A percentile compares a stretch with the other conserved stretches of the same genome.
Evolutionary conservation across 495 filamentous ascomycete genomes (phyloP).

Genomic region (Tuber indicum): DNA sequence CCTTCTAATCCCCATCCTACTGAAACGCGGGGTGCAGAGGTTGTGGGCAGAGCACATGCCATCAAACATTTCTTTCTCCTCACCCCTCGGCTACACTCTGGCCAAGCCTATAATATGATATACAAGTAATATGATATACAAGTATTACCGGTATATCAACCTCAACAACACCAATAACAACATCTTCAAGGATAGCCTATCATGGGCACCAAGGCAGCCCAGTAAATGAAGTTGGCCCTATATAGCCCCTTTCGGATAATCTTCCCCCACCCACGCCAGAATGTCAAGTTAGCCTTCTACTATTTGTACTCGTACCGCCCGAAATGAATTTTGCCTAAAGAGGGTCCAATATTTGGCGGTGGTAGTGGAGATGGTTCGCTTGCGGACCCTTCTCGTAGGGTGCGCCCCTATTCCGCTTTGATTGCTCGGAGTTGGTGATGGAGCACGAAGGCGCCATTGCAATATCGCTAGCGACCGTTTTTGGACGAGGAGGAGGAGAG

Average conservation of each 20-base stretch:
- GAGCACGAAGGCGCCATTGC: not conserved
- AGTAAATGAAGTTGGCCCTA: not conserved
- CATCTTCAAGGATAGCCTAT: not conserved
- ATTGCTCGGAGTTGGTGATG: not conserved
- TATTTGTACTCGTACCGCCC: not conserved
- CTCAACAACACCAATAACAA: not conserved
- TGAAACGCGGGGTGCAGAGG: slow-evolving; percentile 2
- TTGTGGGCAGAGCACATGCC: not conserved
- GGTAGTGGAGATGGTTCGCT: not conserved
- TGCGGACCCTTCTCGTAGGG: not conserved
- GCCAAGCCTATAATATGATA: not conserved
- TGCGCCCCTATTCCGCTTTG: not conserved
- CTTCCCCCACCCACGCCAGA: not conserved
- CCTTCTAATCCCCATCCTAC: not conserved
- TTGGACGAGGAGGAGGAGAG: not conserved
- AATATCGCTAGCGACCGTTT: not conserved
- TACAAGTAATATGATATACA: too few species aligned
- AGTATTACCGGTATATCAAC: not conserved
- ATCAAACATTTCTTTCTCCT: not conserved
- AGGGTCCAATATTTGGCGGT: not conserved
- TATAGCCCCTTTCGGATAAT: not conserved
- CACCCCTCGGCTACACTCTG: not conserved
- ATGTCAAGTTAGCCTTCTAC: not conserved
- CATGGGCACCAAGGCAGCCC: not conserved
- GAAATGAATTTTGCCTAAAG: not conserved